Base-by-base conservation (phyloP, 1,139 yeast genomes). In the Debaryomyces nepalensis region DNA sequence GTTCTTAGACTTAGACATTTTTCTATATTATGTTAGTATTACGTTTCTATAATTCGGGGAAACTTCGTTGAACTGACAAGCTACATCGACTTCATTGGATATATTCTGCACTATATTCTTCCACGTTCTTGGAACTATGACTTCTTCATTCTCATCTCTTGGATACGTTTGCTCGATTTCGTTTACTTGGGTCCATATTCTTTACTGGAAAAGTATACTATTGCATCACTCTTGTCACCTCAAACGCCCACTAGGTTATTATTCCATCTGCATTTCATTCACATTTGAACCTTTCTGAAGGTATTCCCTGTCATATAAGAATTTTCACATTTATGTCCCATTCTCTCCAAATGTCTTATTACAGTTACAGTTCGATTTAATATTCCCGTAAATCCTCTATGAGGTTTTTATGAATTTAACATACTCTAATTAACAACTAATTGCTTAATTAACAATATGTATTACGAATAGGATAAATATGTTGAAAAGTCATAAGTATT, bases 1-100 rank as follows among this genome's bases (percentile, higher is more conserved):
- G 82, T 93, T 93, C 97, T 93, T 93, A 63, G 98, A 90, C 82
- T 91, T 91, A 77, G 98, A 73, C 98, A 91, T 90, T 74, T 72
- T 60, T 53, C 71, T 62, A 57, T 26, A 40, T 27, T 33, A 33
- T 46, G 72, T 67, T 68, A 67, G 72, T 66, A 34, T 23, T 22
- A 29, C 11, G 15, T 16, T 29, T 9, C 32, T 9, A 14, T 37
- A 24, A 3, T 32, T 14, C 18, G 35, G 26, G 19, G 14, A n/a
- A 14, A 10, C 16, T 12, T 8, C 10, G 8, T 9, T 15, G 14
- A 9, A 14, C 20, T 29, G 21, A 7, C n/a, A 29, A n/a, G n/a
- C n/a, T n/a, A n/a, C n/a, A n/a, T n/a, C n/a, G n/a, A n/a, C n/a
- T n/a, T n/a, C n/a, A n/a, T n/a, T n/a, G n/a, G n/a, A n/a, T n/a